A percentile compares a stretch with the other conserved stretches of the same genome.
These are phyloP conservation scores for Coccomyxa sp. DNA, from an alignment of 139 green algal genomes.

Conservation along the genomic window DNA sequence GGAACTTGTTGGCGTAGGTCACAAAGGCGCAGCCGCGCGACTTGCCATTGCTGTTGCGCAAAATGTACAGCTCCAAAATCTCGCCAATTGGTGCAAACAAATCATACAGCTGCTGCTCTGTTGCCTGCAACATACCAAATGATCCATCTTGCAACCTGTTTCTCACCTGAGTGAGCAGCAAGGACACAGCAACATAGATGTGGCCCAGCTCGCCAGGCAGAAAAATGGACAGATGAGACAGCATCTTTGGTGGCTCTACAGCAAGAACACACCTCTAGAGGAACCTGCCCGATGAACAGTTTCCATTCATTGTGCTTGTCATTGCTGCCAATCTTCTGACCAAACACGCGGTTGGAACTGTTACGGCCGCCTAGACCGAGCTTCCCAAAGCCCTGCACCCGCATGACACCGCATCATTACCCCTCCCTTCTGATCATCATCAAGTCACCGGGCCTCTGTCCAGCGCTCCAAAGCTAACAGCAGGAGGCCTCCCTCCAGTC, in stretches of 20 bases:
- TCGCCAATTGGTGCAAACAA: slow-evolving; percentile 25
- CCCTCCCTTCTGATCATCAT: too few species aligned
- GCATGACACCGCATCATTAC: too few species aligned
- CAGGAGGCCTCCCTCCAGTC: too few species aligned
- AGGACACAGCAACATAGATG: background rate
- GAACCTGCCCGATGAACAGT: slow-evolving; percentile 53
- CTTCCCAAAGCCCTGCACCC: background rate
- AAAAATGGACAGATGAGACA: too few species aligned
- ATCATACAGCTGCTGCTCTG: slow-evolving; percentile 20
- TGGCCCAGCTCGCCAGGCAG: too few species aligned
- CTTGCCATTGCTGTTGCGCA: slow-evolving; percentile 20
- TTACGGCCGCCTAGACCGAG: background rate
- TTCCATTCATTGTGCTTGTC: slow-evolving; percentile 38
- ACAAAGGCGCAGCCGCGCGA: slow-evolving; percentile 47
- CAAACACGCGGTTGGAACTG: background rate
- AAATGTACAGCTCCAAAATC: slow-evolving; percentile 28
- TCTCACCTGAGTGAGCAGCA: background rate
- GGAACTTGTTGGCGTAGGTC: slow-evolving; percentile 37
- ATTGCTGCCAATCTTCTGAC: slow-evolving; percentile 14
- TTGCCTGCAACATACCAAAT: slow-evolving; percentile 9
- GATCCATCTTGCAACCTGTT: background rate
- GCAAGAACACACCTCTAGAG: slow-evolving; percentile 31
- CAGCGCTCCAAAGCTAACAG: too few species aligned
- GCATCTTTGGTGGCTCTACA: too few species aligned
- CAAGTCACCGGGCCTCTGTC: too few species aligned